Base-by-base conservation (phyloP, 2,329 filamentous ascomycete species). In the Chaetomiaceae sp. region DNA sequence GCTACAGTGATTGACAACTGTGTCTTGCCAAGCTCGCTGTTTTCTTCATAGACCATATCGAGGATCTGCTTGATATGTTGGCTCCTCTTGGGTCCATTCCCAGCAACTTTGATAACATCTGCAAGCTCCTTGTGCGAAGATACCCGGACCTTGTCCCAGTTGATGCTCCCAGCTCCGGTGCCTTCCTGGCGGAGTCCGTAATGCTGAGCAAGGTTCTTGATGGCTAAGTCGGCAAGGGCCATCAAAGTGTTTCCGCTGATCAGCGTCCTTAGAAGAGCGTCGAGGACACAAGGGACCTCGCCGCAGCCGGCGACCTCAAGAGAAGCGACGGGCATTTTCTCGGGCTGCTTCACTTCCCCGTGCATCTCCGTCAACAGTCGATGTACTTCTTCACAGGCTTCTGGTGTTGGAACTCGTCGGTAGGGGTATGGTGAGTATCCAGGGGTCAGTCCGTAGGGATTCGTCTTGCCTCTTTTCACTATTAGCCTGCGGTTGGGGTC, bases 1-100 rank as follows among this genome's bases (percentile, higher is more conserved):
- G 75, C 25, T 7, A 10, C 37, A 1, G 25, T 13, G 2, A 3
- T 69, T 11, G 72, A 63, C 0, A 69, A 68, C 53, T 75, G 70
- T 20, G 68, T 60, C 5, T 67, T 49, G 1, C 71, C 69, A 2
- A 72, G 71, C 38, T 76, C 69, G 5, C 80, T 68, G 6, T 71
- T 89, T 60, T 89, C 83, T 40, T 82, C 72, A 63, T 86, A 82
- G 0, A 90, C 85, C 68, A 84, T 81, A 47, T 89, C 80, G 8
- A 95, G 73, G 32, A 89, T 89, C 14, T 71, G 69, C 66, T 91
- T 90, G 63, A 95, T 89, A 59, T 85, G 76, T 48, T 78, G 84
- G 54, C 82, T 84, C 68, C 91, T 94, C 14, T 76, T 75, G n/a
- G 80, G 77, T 2, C 82, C 85, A 2, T 91, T 73, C 0, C 90